These are phyloP conservation scores for Apiosordaria backusii DNA, from an alignment of 495 filamentous ascomycete genomes.

Conservation along the genomic window DNA sequence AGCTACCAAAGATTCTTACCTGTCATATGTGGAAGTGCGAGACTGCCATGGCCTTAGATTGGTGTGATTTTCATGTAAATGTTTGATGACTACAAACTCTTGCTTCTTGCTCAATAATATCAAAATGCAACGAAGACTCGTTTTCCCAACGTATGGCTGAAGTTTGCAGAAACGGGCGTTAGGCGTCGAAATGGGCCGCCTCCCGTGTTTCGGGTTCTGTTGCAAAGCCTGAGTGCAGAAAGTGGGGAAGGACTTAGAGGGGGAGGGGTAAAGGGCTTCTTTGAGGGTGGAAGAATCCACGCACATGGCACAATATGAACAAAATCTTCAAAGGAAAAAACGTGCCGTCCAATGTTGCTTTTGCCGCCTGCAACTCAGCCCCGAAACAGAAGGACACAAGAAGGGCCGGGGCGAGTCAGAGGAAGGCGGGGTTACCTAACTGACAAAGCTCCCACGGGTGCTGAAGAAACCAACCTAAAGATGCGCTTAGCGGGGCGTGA, in stretches of 20 bases:
- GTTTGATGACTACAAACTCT: no score
- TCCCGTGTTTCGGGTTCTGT: slow-evolving; percentile 1
- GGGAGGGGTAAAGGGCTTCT: not conserved
- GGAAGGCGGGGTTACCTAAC: not conserved
- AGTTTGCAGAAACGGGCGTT: not conserved
- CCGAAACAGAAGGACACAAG: not conserved
- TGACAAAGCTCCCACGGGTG: not conserved
- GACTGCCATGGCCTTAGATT: no score
- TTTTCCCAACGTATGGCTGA: not conserved
- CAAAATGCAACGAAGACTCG: not conserved
- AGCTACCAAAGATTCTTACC: not conserved
- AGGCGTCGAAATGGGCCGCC: not conserved
- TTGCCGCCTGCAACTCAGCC: not conserved
- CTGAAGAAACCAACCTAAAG: not conserved
- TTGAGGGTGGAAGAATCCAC: not conserved
- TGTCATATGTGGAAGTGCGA: not conserved
- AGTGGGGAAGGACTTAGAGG: not conserved
- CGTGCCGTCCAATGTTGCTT: not conserved
- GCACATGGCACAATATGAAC: not conserved
- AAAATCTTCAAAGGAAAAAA: not conserved
- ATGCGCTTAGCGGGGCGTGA: slow-evolving; percentile 11
- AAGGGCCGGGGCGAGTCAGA: slow-evolving; percentile 7
- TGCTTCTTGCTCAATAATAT: no score
- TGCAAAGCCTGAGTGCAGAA: not conserved
- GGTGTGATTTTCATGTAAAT: no score